These are phyloP conservation scores for Evernia prunastri DNA, from an alignment of 495 filamentous ascomycete genomes.

Conservation along the genomic window DNA sequence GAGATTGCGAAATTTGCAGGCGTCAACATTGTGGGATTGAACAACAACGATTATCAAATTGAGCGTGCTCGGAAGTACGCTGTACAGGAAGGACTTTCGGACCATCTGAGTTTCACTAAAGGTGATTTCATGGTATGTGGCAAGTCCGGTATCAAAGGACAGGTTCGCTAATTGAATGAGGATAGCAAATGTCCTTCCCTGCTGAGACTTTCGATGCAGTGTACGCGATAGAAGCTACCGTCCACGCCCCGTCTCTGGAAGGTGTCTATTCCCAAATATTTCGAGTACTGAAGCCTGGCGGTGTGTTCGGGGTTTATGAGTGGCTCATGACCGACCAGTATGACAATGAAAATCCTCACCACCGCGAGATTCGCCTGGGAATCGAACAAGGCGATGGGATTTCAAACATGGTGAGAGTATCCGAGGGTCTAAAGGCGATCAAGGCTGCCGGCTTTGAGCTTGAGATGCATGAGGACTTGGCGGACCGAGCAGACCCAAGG, in stretches of 20 bases:
- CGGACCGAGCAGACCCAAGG: constrained; percentile 65
- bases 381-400: constrained; percentile 98
- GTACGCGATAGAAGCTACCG: constrained; percentile 96
- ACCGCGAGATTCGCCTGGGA: constrained; percentile 85
- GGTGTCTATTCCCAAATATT: constrained; percentile 93
- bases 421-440: constrained; percentile 77
- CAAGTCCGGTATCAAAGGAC: background rate
- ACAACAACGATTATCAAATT: constrained; percentile 99
- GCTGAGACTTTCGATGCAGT: constrained; percentile 90
- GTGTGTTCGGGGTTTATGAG: constrained; percentile 95
- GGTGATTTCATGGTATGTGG: constrained; percentile 87
- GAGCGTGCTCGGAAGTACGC: constrained; percentile 86
- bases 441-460: constrained; percentile 84
- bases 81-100: constrained; percentile 66
- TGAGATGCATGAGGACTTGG: constrained; percentile 82
- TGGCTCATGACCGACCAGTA: constrained; percentile 99
- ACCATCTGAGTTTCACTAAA: constrained; percentile 86
- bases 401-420: constrained; percentile 93
- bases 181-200: constrained; percentile 95
- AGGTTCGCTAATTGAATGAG: background rate
- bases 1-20: constrained; percentile 96
- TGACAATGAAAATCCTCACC: constrained; percentile 79
- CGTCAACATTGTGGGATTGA: constrained; percentile 82
- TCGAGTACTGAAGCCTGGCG: constrained; percentile 93
- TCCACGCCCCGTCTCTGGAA: constrained; percentile 89